A percentile compares a stretch with the other conserved stretches of the same genome.
phyloP scores from a whole-genome alignment of 352 stramenopile species.

The Globisporangium acanthophoron region DNA sequence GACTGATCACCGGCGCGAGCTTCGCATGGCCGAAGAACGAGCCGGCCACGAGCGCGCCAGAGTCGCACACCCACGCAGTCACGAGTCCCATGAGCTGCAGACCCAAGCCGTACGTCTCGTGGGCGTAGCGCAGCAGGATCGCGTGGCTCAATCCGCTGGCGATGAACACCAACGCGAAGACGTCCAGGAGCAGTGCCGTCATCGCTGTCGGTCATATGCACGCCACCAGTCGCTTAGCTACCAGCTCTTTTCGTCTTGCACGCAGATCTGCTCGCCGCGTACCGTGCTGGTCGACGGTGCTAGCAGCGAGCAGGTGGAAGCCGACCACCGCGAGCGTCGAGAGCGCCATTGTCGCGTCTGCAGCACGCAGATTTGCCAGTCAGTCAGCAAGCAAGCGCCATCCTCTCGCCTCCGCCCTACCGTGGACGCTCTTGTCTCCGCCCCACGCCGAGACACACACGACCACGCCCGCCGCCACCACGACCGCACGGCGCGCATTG shows the following conservation, averaged over 20 bases:
- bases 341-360: conserved; percentile 31
- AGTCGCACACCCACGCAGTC: conserved; percentile 68
- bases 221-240: neutral
- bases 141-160: conserved; percentile 55
- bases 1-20: conserved; percentile 58
- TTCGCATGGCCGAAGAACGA: conserved; percentile 48
- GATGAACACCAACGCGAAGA: conserved; percentile 57
- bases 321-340: conserved; percentile 23
- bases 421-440: conserved; percentile 26
- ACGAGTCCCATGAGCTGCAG: conserved; percentile 58
- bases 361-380: neutral
- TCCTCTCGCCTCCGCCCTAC: conserved; percentile 6
- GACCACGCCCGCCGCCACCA: conserved; percentile 19
- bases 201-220: conserved; percentile 4
- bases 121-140: conserved; percentile 48
- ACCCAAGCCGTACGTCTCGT: conserved; percentile 37
- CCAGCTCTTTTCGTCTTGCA: neutral
- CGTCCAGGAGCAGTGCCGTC: conserved; percentile 36
- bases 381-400: neutral
- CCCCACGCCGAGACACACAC: conserved; percentile 32
- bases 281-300: conserved; percentile 39
- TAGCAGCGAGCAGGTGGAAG: conserved; percentile 33
- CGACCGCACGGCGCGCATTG: conserved; percentile 18
- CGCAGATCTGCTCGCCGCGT: conserved; percentile 1
- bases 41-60: conserved; percentile 47